Conservation (phyloP, 306 rosid species). For the Ceratonia siliqua region DNA sequence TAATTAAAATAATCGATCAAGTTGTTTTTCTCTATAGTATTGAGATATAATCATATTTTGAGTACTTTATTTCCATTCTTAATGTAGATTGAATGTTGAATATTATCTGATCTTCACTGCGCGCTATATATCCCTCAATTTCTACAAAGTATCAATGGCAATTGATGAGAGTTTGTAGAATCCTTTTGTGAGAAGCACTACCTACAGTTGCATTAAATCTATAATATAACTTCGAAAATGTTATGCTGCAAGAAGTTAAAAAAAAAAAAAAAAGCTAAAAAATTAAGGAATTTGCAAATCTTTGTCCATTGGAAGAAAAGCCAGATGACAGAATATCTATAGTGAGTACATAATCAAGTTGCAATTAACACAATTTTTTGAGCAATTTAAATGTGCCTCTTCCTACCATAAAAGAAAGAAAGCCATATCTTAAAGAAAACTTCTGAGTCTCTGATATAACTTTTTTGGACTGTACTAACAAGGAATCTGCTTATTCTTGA, state of each 20-base stretch:
- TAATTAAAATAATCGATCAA: not conserved
- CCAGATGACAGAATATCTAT: not conserved
- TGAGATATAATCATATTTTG: constrained; percentile 8
- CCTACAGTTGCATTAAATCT: not conserved
- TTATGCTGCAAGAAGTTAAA: not conserved
- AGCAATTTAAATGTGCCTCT: not conserved
- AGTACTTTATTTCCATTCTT: not conserved
- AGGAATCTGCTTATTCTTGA: not conserved
- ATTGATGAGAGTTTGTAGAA: no score
- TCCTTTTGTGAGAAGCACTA: not conserved
- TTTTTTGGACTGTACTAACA: not conserved
- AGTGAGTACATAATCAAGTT: not conserved
- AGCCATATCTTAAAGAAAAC: not conserved
- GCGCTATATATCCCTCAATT: not conserved
- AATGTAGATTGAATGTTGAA: not conserved
- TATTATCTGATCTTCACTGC: not conserved
- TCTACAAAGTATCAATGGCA: constrained; percentile 4
- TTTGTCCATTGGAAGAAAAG: not conserved
- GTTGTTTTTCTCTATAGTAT: not conserved
- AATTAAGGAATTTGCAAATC: constrained; percentile 5
- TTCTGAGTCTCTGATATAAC: not conserved
- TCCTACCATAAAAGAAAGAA: not conserved
- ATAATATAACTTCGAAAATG: not conserved
- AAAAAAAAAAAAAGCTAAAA: not conserved
- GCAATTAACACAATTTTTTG: not conserved